phyloP scores from a whole-genome alignment of 1,139 yeast species.

The Ogataea hybrid region DNA sequence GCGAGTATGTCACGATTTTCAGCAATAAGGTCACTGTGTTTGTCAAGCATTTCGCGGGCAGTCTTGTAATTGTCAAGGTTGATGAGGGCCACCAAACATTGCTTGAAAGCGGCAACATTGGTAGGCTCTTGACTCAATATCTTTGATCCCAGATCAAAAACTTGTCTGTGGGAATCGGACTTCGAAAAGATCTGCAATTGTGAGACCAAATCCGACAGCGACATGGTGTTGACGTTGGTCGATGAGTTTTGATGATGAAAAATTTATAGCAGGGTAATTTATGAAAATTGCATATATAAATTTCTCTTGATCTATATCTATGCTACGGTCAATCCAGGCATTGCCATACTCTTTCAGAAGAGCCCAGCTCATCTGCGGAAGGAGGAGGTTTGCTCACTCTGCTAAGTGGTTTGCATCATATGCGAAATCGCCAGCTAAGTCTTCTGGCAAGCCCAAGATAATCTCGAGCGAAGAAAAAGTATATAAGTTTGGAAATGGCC shows the following conservation, averaged over 20 bases:
- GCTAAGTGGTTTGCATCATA: too few species aligned
- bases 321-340: too few species aligned
- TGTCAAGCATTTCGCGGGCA: conserved; percentile 49
- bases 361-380: too few species aligned
- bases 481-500: conserved; percentile 33
- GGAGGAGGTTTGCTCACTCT: too few species aligned
- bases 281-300: neutral
- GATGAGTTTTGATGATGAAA: conserved; percentile 7
- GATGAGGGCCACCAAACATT: conserved; percentile 67
- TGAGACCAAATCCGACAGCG: conserved; percentile 40
- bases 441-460: neutral
- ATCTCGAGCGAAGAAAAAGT: neutral
- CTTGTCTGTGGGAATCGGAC: conserved; percentile 47
- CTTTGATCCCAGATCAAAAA: conserved; percentile 42
- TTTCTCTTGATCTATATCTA: too few species aligned
- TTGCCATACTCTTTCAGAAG: too few species aligned
- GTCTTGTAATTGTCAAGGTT: conserved; percentile 65
- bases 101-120: conserved; percentile 53
- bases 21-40: conserved; percentile 37
- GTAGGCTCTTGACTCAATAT: conserved; percentile 42
- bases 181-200: conserved; percentile 45
- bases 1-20: conserved; percentile 35
- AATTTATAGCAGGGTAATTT: conserved; percentile 7
- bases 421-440: too few species aligned
- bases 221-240: conserved; percentile 17